Conservation (phyloP, 208 protist species). For the Wallacemonas sp. region DNA sequence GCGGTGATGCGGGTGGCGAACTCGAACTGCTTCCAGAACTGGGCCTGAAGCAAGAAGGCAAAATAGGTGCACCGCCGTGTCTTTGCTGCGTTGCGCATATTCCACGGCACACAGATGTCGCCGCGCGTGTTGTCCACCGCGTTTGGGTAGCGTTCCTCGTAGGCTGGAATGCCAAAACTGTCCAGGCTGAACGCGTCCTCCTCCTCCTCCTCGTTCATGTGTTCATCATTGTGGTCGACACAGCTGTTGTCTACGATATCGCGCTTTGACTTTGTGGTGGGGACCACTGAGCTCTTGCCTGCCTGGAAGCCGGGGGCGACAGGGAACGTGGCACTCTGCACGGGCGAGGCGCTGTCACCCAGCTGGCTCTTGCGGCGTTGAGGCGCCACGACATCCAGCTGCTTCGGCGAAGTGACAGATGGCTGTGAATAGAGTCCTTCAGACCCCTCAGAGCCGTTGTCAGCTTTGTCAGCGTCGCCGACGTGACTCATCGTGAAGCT, state of each 20-base stretch:
- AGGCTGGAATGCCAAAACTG: slow-evolving; percentile 64
- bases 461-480: neutral
- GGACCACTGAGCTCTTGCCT: slow-evolving; percentile 2
- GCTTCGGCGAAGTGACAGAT: neutral
- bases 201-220: slow-evolving; percentile 17
- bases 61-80: slow-evolving; percentile 51
- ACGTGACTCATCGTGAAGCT: neutral
- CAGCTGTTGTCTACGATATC: neutral
- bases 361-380: slow-evolving; percentile 1
- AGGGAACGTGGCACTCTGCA: neutral
- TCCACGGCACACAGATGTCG: slow-evolving; percentile 65
- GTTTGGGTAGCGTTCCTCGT: slow-evolving; percentile 42
- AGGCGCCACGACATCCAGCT: neutral
- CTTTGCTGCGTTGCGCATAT: slow-evolving; percentile 29
- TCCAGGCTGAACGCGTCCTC: slow-evolving; percentile 42
- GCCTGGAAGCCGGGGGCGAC: neutral
- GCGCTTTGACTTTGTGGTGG: slow-evolving; percentile 4
- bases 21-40: slow-evolving; percentile 83
- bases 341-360: neutral
- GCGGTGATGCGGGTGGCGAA: slow-evolving; percentile 73
- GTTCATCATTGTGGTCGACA: slow-evolving; percentile 9
- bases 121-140: slow-evolving; percentile 12
- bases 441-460: neutral
- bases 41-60: slow-evolving; percentile 43
- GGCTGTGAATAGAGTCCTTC: neutral